Percentiles rank a stretch among this genome's conserved stretches.
phyloP scores from a whole-genome alignment of 805 yeast genomes.

The Yarrowia sp. region DNA sequence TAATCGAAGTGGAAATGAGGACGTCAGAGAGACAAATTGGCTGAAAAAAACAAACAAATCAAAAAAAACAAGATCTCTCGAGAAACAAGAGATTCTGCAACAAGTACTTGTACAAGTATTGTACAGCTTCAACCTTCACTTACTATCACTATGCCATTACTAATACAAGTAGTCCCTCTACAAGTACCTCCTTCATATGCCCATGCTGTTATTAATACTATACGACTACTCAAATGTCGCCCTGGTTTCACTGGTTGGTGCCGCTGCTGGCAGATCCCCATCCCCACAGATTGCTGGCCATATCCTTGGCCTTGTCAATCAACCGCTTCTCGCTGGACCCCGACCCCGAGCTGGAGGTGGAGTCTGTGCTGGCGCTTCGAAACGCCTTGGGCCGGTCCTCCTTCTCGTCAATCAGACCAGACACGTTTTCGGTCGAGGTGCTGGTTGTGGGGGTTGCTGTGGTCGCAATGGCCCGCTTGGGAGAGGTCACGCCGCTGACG shows the following conservation, averaged over 20 bases:
- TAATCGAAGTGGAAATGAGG: no score
- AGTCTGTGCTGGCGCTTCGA: constrained; percentile 33
- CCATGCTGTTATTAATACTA: constrained; percentile 31
- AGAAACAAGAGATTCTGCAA: not conserved
- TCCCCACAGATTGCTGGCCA: constrained; percentile 31
- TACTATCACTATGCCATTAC: not conserved
- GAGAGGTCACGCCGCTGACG: constrained; percentile 19
- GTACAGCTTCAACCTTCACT: not conserved
- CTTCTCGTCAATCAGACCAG: constrained; percentile 33
- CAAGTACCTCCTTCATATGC: not conserved
- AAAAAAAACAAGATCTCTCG: no score
- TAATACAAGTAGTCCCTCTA: no score
- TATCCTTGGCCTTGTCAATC: constrained; percentile 34
- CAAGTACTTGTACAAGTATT: not conserved
- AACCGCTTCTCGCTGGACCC: constrained; percentile 19
- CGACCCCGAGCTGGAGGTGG: constrained; percentile 29
- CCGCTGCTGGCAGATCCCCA: constrained; percentile 27
- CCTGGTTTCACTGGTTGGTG: not conserved
- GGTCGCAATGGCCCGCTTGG: constrained; percentile 25
- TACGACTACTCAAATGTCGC: constrained; percentile 28
- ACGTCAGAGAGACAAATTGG: no score
- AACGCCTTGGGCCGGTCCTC: constrained; percentile 36
- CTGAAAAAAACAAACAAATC: no score
- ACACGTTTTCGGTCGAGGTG: constrained; percentile 31
- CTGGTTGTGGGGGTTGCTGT: constrained; percentile 37